Percentiles rank a stretch among this genome's conserved stretches.
Conservation (phyloP, 192 early-diverging fungal genomes). For the Allomyces javanicus region DNA sequence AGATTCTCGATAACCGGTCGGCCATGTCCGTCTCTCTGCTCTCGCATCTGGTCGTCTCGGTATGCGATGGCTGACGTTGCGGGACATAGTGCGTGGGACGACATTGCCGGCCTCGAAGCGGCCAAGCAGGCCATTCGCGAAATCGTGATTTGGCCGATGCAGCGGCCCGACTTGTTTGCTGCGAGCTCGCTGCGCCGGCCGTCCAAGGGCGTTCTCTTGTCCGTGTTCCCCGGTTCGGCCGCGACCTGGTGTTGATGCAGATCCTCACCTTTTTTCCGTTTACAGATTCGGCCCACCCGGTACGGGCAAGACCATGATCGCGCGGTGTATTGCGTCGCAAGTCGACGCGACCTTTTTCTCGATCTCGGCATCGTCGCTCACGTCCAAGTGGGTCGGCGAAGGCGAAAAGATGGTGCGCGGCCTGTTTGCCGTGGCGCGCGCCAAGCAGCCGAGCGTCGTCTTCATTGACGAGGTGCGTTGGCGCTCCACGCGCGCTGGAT, state of each 20-base stretch:
- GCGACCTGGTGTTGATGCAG: background rate
- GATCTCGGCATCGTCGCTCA: constrained; percentile 75
- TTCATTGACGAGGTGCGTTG: constrained; percentile 60
- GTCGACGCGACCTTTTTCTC: constrained; percentile 69
- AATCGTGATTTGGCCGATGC: constrained; percentile 64
- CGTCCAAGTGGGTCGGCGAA: constrained; percentile 88
- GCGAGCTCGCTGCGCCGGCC: constrained; percentile 34
- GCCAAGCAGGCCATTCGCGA: constrained; percentile 64
- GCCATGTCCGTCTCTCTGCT: background rate
- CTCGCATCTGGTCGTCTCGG: background rate
- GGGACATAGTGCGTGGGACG: constrained; percentile 39
- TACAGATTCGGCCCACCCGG: constrained; percentile 80
- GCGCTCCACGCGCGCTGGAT: background rate
- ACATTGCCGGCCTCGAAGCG: constrained; percentile 64
- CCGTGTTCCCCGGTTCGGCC: background rate
- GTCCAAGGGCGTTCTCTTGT: constrained; percentile 37
- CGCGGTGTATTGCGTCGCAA: constrained; percentile 24
- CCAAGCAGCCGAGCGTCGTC: constrained; percentile 67
- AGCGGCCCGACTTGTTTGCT: constrained; percentile 11
- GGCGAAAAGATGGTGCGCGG: constrained; percentile 86
- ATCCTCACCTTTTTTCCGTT: constrained; percentile 15
- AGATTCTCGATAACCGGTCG: constrained; percentile 19
- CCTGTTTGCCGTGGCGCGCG: constrained; percentile 76
- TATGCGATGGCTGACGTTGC: no score
- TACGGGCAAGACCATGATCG: constrained; percentile 72